phyloP scores from a whole-genome alignment of 2,329 filamentous ascomycete genomes.

The Pseudogymnoascus sp. region DNA sequence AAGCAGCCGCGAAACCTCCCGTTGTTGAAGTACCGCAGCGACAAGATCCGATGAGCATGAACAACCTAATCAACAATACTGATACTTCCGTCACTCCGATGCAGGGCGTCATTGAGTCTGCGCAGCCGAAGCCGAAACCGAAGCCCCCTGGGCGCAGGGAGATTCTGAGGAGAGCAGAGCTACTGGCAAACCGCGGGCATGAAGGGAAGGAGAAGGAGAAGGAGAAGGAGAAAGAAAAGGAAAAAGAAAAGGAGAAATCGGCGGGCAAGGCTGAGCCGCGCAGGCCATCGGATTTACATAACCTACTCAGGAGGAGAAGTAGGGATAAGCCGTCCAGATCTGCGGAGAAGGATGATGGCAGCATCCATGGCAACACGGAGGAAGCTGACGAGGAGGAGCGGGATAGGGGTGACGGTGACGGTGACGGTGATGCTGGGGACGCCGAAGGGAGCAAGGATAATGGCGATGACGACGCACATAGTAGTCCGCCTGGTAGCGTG shows the following conservation, averaged over 20 bases:
- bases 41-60: slow-evolving; percentile 26
- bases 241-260: slow-evolving; percentile 20
- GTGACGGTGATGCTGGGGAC: neutral
- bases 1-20: slow-evolving; percentile 11
- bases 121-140: slow-evolving; percentile 32
- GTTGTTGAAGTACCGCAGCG: neutral
- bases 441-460: slow-evolving; percentile 8
- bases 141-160: slow-evolving; percentile 33
- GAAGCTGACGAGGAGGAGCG: neutral
- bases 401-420: neutral
- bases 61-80: slow-evolving; percentile 27
- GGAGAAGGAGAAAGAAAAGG: slow-evolving; percentile 15
- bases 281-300: neutral
- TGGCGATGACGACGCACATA: slow-evolving; percentile 1
- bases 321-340: neutral
- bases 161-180: slow-evolving; percentile 48
- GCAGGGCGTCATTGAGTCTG: slow-evolving; percentile 18
- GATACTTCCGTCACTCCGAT: slow-evolving; percentile 14
- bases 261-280: neutral
- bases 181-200: slow-evolving; percentile 31
- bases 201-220: slow-evolving; percentile 14
- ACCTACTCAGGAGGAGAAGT: neutral
- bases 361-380: neutral
- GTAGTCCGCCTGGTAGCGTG: slow-evolving; percentile 27
- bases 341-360: neutral